Evolutionary conservation across 768 basidiomycete species (phyloP).

Genomic region (Kwoniella botswanensis): DNA sequence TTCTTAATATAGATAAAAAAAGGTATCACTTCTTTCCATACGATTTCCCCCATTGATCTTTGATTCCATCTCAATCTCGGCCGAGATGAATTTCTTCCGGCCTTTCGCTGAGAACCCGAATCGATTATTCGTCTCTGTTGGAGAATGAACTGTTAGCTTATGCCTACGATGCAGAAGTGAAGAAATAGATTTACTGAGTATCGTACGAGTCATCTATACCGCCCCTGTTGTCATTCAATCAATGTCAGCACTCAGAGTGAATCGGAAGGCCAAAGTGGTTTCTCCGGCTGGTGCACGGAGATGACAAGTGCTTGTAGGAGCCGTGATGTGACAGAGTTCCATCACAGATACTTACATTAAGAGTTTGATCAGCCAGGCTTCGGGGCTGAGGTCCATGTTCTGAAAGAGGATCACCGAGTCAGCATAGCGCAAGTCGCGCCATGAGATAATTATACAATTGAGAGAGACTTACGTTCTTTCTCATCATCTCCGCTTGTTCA

Average conservation of each 20-base stretch:
- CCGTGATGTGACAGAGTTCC: too few species aligned
- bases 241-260: not conserved
- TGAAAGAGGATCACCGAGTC: slow-evolving; percentile 19
- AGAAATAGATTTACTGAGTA: slow-evolving; percentile 25
- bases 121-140: slow-evolving; percentile 14
- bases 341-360: not conserved
- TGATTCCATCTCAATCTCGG: too few species aligned
- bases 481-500: slow-evolving; percentile 54
- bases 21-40: too few species aligned
- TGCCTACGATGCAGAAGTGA: too few species aligned
- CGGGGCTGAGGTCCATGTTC: slow-evolving; percentile 52
- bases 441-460: too few species aligned
- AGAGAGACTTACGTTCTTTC: slow-evolving; percentile 49
- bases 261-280: too few species aligned
- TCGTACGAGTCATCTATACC: slow-evolving; percentile 43
- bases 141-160: too few species aligned
- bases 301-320: too few species aligned
- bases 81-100: not conserved
- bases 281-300: too few species aligned
- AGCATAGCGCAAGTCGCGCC: too few species aligned
- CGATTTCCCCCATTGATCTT: too few species aligned
- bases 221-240: not conserved
- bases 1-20: too few species aligned
- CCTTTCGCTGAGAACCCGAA: not conserved
- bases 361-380: slow-evolving; percentile 54